Evolutionary conservation across 1,284 basidiomycete genomes (phyloP).

Genomic region (Cryptococcus wingfieldii): DNA sequence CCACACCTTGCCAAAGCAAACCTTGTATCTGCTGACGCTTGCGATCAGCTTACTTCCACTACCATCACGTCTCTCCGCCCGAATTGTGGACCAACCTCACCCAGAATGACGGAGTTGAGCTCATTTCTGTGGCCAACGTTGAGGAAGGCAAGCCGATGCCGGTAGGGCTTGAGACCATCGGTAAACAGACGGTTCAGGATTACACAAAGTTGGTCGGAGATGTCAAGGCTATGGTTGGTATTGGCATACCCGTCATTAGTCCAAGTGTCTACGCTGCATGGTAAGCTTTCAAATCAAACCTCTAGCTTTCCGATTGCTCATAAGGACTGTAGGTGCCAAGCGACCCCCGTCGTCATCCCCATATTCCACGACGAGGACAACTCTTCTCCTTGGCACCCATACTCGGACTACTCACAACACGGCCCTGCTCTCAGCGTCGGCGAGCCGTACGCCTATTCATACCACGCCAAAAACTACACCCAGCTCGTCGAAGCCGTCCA

Average conservation of each 20-base stretch:
- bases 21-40: neutral
- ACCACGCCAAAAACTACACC: conserved; percentile 3
- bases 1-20: neutral
- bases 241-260: conserved; percentile 20
- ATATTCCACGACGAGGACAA: conserved; percentile 10
- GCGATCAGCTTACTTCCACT: neutral
- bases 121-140: conserved; percentile 13
- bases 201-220: conserved; percentile 15
- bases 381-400: conserved; percentile 16
- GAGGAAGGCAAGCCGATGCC: conserved; percentile 13
- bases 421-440: conserved; percentile 20
- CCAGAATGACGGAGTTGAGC: conserved; percentile 6
- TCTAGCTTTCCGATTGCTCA: neutral
- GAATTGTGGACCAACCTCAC: conserved; percentile 7
- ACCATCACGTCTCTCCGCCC: conserved; percentile 2
- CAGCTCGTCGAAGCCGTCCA: neutral
- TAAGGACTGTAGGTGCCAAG: conserved; percentile 16
- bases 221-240: conserved; percentile 18
- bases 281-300: conserved; percentile 4
- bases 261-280: conserved; percentile 21
- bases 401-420: conserved; percentile 11
- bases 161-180: conserved; percentile 8
- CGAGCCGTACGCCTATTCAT: conserved; percentile 20
- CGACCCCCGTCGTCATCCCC: conserved; percentile 22
- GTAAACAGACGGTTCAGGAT: conserved; percentile 5